These are phyloP conservation scores for Sclerotinia borealis DNA, from an alignment of 2,329 filamentous ascomycete genomes.

Conservation along the genomic window DNA sequence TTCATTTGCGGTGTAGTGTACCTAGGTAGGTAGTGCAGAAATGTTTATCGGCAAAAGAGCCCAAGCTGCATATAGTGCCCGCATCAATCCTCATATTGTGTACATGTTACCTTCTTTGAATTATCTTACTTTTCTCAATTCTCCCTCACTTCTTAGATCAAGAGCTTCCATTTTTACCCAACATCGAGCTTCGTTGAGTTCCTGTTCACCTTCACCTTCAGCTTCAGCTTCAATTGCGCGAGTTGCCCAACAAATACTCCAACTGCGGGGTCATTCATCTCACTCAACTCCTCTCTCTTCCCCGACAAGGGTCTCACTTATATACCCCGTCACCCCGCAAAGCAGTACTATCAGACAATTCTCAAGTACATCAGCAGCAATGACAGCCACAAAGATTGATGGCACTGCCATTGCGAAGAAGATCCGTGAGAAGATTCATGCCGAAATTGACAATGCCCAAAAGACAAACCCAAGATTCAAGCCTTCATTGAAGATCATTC, in stretches of 20 bases:
- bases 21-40: neutral
- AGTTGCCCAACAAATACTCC: conserved; percentile 12
- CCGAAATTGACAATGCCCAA: conserved; percentile 77
- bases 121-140: neutral
- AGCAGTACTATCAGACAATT: conserved; percentile 32
- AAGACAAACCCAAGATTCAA: conserved; percentile 78
- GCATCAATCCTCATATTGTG: neutral
- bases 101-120: conserved; percentile 6
- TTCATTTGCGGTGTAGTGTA: neutral
- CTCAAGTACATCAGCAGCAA: conserved; percentile 51
- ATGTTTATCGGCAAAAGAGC: conserved; percentile 11
- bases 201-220: conserved; percentile 12
- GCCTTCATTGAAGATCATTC: conserved; percentile 88
- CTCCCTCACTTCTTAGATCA: neutral
- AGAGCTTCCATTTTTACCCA: conserved; percentile 13
- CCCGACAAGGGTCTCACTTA: conserved; percentile 18
- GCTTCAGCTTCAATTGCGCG: conserved; percentile 15
- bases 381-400: conserved; percentile 89
- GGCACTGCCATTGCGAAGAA: conserved; percentile 90
- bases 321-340: neutral
- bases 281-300: conserved; percentile 15
- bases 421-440: conserved; percentile 76
- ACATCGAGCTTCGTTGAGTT: conserved; percentile 5
- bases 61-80: neutral
- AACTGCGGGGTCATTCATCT: conserved; percentile 26